Evolutionary conservation across 306 rosid species (phyloP).

Genomic region (cucumber (Cucumis sativus)): Cucumber_9930_V3 NC_026659.2:31743501-31744000

Average conservation of each 20-base stretch:
- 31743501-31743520: not conserved
- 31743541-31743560: not conserved
- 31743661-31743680: not conserved
- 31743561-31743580: not conserved
- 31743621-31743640: not conserved
- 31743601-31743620: not conserved
- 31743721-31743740: not conserved
- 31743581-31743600: not conserved
- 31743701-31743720: not conserved
- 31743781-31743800: not conserved
- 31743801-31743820: not conserved
- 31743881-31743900: not conserved
- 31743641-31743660: not conserved
- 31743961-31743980: slow-evolving; percentile 74
- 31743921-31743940: slow-evolving; percentile 44
- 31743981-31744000: slow-evolving; percentile 97
- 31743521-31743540: not conserved
- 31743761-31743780: not conserved
- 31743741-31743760: not conserved
- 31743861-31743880: not conserved
- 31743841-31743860: slow-evolving; percentile 4
- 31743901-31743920: slow-evolving; percentile 40
- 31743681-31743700: not conserved
- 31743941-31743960: slow-evolving; percentile 64
- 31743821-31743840: slow-evolving; percentile 7